Conservation (phyloP, 495 filamentous ascomycete genomes). For the Xylaria telfairii region DNA sequence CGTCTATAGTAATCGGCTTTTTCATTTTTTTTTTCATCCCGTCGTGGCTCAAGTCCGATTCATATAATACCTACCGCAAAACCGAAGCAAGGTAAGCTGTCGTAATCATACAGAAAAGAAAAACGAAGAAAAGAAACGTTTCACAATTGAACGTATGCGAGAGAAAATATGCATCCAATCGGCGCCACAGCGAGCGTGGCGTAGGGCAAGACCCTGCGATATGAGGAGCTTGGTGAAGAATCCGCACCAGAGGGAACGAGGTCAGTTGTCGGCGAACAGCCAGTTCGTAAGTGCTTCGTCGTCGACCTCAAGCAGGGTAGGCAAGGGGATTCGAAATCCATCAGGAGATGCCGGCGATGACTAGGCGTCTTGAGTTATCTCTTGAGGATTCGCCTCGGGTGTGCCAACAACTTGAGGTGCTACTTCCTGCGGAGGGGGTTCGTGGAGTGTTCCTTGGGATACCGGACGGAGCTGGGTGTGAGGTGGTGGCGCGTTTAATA, state of each 20-base stretch:
- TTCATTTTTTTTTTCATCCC: not conserved
- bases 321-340: not conserved
- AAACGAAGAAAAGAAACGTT: not conserved
- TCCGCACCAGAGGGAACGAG: not conserved
- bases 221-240: not conserved
- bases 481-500: slow-evolving; percentile 43
- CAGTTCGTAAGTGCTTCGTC: not conserved
- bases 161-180: not conserved
- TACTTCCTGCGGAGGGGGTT: not conserved
- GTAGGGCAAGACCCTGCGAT: not conserved
- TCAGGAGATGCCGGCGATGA: slow-evolving; percentile 21
- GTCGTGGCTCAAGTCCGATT: not conserved
- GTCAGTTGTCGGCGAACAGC: not conserved
- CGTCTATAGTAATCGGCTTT: slow-evolving; percentile 7
- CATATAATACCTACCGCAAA: slow-evolving; percentile 2
- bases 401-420: not conserved
- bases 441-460: not conserved
- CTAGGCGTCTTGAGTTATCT: slow-evolving; percentile 23
- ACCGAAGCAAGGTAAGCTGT: not conserved
- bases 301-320: not conserved
- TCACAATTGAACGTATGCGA: not conserved
- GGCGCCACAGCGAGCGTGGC: not conserved
- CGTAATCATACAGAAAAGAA: slow-evolving; percentile 5
- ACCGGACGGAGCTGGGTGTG: slow-evolving; percentile 1
- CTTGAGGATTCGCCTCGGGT: slow-evolving; percentile 14